phyloP scores from a whole-genome alignment of 768 basidiomycete species.

The Peribolospora baueri region DNA sequence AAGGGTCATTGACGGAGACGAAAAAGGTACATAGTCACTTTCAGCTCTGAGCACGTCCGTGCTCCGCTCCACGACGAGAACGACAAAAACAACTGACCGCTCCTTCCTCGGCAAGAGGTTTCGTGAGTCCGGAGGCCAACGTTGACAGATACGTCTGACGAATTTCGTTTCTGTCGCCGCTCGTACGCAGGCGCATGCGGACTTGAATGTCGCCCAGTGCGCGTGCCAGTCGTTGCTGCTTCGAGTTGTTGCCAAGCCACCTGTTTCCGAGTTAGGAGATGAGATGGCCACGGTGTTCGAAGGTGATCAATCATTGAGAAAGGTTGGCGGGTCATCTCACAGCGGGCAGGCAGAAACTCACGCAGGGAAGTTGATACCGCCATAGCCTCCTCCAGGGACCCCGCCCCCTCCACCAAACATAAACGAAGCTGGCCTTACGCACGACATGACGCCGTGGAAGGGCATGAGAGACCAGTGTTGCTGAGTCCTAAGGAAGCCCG shows the following conservation, averaged over 20 bases:
- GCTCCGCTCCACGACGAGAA: not conserved
- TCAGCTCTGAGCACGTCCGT: not conserved
- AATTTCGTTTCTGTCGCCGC: conserved; percentile 71
- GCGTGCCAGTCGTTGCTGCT: conserved; percentile 53
- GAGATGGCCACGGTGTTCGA: not conserved
- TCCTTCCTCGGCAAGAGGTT: conserved; percentile 49
- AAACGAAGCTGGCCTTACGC: conserved; percentile 62
- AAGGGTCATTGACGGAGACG: not conserved
- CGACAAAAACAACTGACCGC: conserved; percentile 31
- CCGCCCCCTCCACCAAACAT: conserved; percentile 35
- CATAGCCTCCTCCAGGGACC: not conserved
- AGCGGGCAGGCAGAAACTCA: not conserved
- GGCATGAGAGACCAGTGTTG: conserved; percentile 95
- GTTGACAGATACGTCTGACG: conserved; percentile 75
- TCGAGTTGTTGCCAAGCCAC: conserved; percentile 96
- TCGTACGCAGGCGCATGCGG: conserved; percentile 80
- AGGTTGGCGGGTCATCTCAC: not conserved
- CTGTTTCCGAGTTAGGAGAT: conserved; percentile 22
- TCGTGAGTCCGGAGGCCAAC: conserved; percentile 54
- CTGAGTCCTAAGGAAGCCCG: conserved; percentile 34
- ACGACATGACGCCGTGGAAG: conserved; percentile 69
- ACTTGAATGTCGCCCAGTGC: conserved; percentile 76
- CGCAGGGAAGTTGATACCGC: not conserved
- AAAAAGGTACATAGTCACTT: not conserved
- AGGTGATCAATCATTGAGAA: no score